Evolutionary conservation across 208 protist species (phyloP), one percentile per base, ranked within the genome.

Genomic region (Trypanosoma cruzi): DNA sequence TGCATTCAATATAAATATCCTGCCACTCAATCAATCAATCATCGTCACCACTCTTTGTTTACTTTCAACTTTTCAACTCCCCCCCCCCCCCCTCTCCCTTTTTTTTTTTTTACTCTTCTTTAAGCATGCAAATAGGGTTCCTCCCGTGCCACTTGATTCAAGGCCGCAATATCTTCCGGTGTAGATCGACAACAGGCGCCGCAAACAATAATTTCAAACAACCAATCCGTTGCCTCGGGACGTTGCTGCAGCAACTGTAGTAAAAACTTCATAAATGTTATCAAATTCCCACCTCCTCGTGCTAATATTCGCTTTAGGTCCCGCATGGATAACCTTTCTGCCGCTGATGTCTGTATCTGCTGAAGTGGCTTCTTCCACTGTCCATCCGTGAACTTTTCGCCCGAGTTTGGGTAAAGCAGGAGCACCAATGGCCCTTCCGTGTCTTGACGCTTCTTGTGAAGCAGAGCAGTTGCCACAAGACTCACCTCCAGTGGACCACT

Each of bases 111-210:
- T n/a, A n/a, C n/a, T n/a, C n/a, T n/a, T 44, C 40, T 1, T 44
- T 44, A 44, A 7, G 18, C 40, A 4, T 13, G 40, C 40, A 44
- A 44, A 14, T 5, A 40, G 49, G 5, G 16, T 1, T 53, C 8
- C 13, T 29, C 44, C 18, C 36, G 28, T 44, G 18, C 26, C 24
- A 62, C 11, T 28, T 14, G 16, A 2, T 57, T 63, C 44, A 74
- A 40, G 18, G 28, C 26, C 13, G 40, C 8, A 34, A 67, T 74
- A 50, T 74, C 68, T 10, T 66, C 60, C 34, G 68, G 58, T 20
- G 32, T 68, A 4, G 68, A 74, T 24, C 68, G 59, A 50, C 68
- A 74, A 36, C 68, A 74, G 14, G 28, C 68, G 4, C 68, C 68
- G 32, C 34, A 66, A 18, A 74, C 24, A n/a, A 74, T 26, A 29